A percentile compares a stretch with the other conserved stretches of the same genome.
These are phyloP conservation scores for Coemansia sp. DNA, from an alignment of 192 early-diverging fungal genomes.

Conservation along the genomic window DNA sequence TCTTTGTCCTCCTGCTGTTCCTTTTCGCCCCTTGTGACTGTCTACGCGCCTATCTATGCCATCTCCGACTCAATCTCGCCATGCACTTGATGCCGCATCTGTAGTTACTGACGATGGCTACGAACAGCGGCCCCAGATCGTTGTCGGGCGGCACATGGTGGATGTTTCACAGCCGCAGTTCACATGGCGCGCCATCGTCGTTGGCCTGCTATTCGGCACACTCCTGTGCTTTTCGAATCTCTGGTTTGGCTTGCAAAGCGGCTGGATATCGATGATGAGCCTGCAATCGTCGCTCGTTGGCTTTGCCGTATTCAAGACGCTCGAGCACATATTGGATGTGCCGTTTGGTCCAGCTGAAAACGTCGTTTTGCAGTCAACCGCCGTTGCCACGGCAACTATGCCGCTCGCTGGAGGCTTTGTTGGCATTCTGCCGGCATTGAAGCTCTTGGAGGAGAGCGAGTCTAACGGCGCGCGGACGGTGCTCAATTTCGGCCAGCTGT, in stretches of 20 bases:
- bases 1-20: background rate
- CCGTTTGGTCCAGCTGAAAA: conserved; percentile 81
- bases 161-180: conserved; percentile 44
- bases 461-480: conserved; percentile 54
- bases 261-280: conserved; percentile 80
- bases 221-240: conserved; percentile 82
- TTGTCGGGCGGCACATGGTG: conserved; percentile 21
- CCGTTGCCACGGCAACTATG: conserved; percentile 83
- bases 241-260: conserved; percentile 84
- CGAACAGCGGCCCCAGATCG: background rate
- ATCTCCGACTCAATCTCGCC: background rate
- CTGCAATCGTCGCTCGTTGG: conserved; percentile 70
- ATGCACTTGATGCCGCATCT: background rate
- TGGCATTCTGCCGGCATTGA: conserved; percentile 77
- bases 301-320: conserved; percentile 74
- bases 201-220: conserved; percentile 66
- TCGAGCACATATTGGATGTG: conserved; percentile 45
- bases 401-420: conserved; percentile 79
- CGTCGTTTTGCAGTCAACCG: conserved; percentile 79
- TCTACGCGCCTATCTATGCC: background rate
- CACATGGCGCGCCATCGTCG: conserved; percentile 54
- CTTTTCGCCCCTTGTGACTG: background rate
- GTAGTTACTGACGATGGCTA: conserved; percentile 7
- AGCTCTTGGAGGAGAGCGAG: conserved; percentile 62
- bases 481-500: conserved; percentile 56